A percentile compares a stretch with the other conserved stretches of the same genome.
Evolutionary conservation across 2,329 filamentous ascomycete species (phyloP).

Genomic region (Fusarium sambucinum): DNA sequence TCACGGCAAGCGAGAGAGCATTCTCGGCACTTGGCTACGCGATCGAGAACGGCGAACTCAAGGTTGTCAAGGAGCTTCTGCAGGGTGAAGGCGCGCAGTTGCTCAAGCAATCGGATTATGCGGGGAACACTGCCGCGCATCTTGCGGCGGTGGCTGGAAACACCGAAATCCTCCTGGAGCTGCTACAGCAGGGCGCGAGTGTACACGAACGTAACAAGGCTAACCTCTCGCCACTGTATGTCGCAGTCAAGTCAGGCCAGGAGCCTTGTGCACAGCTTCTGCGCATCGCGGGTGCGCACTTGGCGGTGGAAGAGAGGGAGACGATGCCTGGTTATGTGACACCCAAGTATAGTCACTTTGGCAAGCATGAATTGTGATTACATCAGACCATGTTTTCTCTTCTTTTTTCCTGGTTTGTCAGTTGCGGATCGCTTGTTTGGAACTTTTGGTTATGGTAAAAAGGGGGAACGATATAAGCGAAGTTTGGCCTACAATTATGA

Average conservation of each 20-base stretch:
- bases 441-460: slow-evolving; percentile 14
- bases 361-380: slow-evolving; percentile 18
- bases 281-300: slow-evolving; percentile 68
- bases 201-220: slow-evolving; percentile 75
- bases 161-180: slow-evolving; percentile 67
- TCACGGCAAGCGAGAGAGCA: slow-evolving; percentile 69
- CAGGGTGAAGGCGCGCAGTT: slow-evolving; percentile 73
- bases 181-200: slow-evolving; percentile 72
- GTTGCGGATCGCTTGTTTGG: background rate
- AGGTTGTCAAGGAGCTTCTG: slow-evolving; percentile 74
- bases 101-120: slow-evolving; percentile 82
- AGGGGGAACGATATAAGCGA: slow-evolving; percentile 11
- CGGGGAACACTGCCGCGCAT: slow-evolving; percentile 78
- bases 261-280: slow-evolving; percentile 66
- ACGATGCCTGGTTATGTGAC: slow-evolving; percentile 44
- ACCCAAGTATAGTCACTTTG: slow-evolving; percentile 34
- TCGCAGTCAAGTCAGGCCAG: slow-evolving; percentile 70
- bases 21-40: slow-evolving; percentile 85
- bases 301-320: slow-evolving; percentile 60
- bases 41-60: slow-evolving; percentile 77
- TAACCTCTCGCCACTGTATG: slow-evolving; percentile 74
- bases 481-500: background rate
- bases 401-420: background rate
- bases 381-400: background rate
- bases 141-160: slow-evolving; percentile 68